phyloP scores from a whole-genome alignment of 2,329 filamentous ascomycete genomes.

The Aspergillus sp. region DNA sequence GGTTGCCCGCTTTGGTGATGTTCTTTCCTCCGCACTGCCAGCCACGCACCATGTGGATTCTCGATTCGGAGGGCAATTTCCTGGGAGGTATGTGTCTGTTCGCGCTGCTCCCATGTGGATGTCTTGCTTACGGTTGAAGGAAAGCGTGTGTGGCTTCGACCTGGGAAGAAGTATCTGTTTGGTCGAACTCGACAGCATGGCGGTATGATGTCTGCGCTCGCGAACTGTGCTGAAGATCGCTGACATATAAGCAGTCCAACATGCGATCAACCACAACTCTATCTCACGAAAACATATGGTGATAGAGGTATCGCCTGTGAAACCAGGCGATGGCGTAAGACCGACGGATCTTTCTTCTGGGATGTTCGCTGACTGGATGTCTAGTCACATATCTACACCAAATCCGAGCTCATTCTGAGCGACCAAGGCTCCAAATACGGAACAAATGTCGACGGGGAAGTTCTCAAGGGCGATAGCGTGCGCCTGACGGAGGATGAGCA shows the following conservation, averaged over 20 bases:
- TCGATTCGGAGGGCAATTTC: conserved; percentile 53
- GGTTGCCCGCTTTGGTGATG: background rate
- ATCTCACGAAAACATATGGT: conserved; percentile 88
- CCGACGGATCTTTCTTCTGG: background rate
- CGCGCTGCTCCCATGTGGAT: background rate
- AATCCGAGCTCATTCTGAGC: conserved; percentile 69
- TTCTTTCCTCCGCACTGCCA: background rate
- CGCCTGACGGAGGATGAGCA: conserved; percentile 58
- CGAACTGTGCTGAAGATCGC: conserved; percentile 2
- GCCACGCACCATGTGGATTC: conserved; percentile 58
- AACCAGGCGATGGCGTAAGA: conserved; percentile 64
- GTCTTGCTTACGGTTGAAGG: conserved; percentile 34
- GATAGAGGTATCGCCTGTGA: conserved; percentile 66
- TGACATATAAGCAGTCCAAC: conserved; percentile 50
- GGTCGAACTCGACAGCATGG: conserved; percentile 69
- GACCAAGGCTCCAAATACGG: conserved; percentile 84
- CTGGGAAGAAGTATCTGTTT: conserved; percentile 81
- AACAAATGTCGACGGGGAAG: conserved; percentile 71
- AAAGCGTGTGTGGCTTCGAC: conserved; percentile 77
- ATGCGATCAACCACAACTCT: conserved; percentile 72
- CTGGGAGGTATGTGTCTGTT: conserved; percentile 48
- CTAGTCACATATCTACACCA: conserved; percentile 60
- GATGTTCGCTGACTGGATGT: conserved; percentile 9
- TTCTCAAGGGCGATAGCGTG: conserved; percentile 62
- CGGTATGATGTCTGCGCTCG: conserved; percentile 38